Evolutionary conservation across 2,329 filamentous ascomycete genomes (phyloP).

Genomic region (Endothia cerciana): DNA sequence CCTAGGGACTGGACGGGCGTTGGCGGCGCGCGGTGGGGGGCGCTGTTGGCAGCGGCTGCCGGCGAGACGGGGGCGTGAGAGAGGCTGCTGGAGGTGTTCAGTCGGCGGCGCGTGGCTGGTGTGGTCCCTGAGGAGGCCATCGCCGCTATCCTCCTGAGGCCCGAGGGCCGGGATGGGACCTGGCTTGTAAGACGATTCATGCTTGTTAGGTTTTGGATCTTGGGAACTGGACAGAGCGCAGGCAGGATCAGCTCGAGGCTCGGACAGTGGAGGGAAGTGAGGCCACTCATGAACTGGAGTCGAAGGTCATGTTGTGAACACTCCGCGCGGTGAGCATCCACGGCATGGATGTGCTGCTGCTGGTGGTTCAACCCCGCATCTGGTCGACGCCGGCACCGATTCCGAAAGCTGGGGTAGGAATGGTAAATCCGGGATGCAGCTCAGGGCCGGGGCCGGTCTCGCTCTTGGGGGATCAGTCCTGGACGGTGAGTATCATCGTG

Average conservation of each 20-base stretch:
- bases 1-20: conserved; percentile 28
- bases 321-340: too few relatives aligned
- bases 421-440: background rate
- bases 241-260: background rate
- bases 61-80: conserved; percentile 20
- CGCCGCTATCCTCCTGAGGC: background rate
- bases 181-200: conserved; percentile 17
- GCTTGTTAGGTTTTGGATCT: background rate
- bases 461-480: too few relatives aligned
- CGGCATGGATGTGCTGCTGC: too few relatives aligned
- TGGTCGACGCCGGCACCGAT: background rate
- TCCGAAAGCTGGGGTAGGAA: conserved; percentile 19
- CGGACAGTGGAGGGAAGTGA: background rate
- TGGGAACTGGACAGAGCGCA: background rate
- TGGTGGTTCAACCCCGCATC: conserved; percentile 13
- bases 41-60: background rate
- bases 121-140: background rate
- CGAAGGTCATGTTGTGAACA: background rate
- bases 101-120: background rate
- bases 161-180: conserved; percentile 1
- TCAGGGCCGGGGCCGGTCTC: background rate
- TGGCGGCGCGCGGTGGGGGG: conserved; percentile 20
- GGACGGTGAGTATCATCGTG: background rate
- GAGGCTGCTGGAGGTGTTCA: conserved; percentile 12
- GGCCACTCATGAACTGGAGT: background rate